Percentiles rank a stretch among this genome's conserved stretches.
Evolutionary conservation across 208 protist species (phyloP).

Genomic region (Crithidia bombi): DNA sequence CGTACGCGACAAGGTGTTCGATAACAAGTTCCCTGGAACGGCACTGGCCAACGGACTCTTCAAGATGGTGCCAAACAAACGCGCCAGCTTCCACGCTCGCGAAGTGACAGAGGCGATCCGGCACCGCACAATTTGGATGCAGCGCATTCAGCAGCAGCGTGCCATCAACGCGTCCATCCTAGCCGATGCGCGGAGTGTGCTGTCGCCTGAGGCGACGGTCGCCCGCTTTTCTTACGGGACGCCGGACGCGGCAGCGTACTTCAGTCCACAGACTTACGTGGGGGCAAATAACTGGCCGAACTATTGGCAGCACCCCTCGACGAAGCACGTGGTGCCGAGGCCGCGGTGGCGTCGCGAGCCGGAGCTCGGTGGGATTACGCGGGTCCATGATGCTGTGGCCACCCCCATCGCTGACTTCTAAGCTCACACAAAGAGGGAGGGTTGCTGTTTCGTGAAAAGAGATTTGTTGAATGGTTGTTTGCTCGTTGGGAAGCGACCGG

Average conservation of each 20-base stretch:
- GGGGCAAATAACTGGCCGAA: constrained; percentile 85
- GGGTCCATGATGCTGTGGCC: constrained; percentile 64
- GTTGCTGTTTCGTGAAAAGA: background rate
- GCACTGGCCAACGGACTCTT: constrained; percentile 86
- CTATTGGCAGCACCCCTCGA: constrained; percentile 89
- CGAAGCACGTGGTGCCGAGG: constrained; percentile 77
- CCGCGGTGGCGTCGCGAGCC: constrained; percentile 75
- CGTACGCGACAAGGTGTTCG: constrained; percentile 88
- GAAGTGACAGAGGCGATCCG: constrained; percentile 85
- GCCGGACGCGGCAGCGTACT: constrained; percentile 82
- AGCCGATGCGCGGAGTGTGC: constrained; percentile 31
- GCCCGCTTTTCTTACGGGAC: constrained; percentile 67
- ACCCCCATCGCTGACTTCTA: constrained; percentile 74
- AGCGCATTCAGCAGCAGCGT: constrained; percentile 83
- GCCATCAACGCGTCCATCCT: constrained; percentile 75
- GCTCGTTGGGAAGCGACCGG: background rate
- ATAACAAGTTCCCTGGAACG: constrained; percentile 88
- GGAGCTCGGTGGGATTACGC: constrained; percentile 88
- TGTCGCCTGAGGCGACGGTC: constrained; percentile 42
- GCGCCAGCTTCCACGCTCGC: constrained; percentile 74
- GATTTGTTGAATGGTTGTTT: background rate
- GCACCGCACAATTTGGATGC: constrained; percentile 79
- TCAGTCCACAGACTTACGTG: constrained; percentile 61
- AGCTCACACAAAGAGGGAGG: background rate
- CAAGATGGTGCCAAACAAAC: constrained; percentile 83